Base-by-base conservation (phyloP, 352 stramenopile genomes). In the Globisporangium irregulare region DNA sequence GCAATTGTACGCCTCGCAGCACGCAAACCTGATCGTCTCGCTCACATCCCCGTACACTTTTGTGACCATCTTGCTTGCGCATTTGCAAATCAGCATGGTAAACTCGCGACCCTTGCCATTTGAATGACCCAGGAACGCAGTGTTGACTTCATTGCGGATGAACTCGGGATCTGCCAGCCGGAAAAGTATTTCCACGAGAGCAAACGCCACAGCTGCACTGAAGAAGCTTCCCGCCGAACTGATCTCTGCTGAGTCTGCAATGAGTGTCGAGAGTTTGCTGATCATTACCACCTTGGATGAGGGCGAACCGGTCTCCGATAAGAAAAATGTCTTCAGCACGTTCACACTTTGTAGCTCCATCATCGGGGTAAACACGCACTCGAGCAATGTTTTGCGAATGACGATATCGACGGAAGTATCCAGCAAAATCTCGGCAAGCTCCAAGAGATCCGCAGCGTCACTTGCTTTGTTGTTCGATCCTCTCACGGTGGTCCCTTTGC, bases 21-120 rank as follows among this genome's bases (percentile, higher is more conserved):
- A 90, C 34, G 75, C 55, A 59, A 90, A 82, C 6, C 79, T 75
- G 12, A 71, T 69, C 8, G 73, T 74, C 15, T 87, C 79, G 29
- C 67, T 78, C 34, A 74, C 22, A 8, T 77, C 64, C 27, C 66
- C 70, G 32, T 87, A 77, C 12, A 69, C 59, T 59, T 86, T 89
- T 1, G 82, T 87, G 24, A 85, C 71, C n/a, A 92, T 74, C 54
- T 92, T 92, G 63, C 82, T 93, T 9, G 87, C 87, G 58, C 80
- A 87, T 48, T 93, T 95, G 75, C 87, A 95, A 29, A 95, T 73
- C 4, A 92, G 71, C 87, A 95, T 95, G 6, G 87, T 95, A 59
- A 95, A 85, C 68, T 94, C 87, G 43, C 87, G 73, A 12, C 87
- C 84, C 62, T 95, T 92, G 7, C 85, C 82, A 66, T 90, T 90